Conservation (phyloP, 148 eudicot genomes). For the Oxyria digyna region DNA sequence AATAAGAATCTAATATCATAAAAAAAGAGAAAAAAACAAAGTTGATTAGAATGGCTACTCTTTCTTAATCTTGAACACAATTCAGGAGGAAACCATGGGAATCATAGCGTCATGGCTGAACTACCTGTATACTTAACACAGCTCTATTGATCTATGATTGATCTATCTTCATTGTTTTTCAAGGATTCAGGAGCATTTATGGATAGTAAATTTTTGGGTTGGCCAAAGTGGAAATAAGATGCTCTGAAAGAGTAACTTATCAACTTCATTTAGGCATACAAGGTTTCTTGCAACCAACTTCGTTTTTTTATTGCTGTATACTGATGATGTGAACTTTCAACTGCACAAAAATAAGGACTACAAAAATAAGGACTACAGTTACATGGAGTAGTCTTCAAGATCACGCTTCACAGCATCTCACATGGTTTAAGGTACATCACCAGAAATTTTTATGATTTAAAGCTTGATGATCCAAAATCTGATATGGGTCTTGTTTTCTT, state of each 20-base stretch:
- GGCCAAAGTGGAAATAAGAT: slow-evolving; percentile 21
- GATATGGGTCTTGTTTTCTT: too few relatives aligned
- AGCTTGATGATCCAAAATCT: too few relatives aligned
- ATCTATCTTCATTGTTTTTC: background rate
- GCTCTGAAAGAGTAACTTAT: slow-evolving; percentile 14
- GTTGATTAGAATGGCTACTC: background rate
- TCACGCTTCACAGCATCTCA: slow-evolving; percentile 20
- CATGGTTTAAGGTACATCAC: slow-evolving; percentile 37
- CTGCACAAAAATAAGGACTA: slow-evolving; percentile 9
- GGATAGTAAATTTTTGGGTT: slow-evolving; percentile 31
- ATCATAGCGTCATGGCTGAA: slow-evolving; percentile 32
- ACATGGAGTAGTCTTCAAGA: slow-evolving; percentile 19
- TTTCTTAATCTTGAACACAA: too few relatives aligned
- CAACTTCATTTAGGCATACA: slow-evolving; percentile 29
- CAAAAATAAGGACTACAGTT: slow-evolving; percentile 20
- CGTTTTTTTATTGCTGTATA: background rate
- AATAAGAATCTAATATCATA: background rate
- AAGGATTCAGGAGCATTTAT: slow-evolving; percentile 48
- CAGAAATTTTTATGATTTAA: background rate
- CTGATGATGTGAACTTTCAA: background rate
- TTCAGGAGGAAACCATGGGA: slow-evolving; percentile 34
- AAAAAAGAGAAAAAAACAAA: background rate
- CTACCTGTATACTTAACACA: slow-evolving; percentile 42
- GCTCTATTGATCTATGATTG: too few relatives aligned
- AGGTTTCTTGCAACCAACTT: slow-evolving; percentile 18